A percentile compares a stretch with the other conserved stretches of the same genome.
phyloP scores from a whole-genome alignment of 2,329 filamentous ascomycete genomes.

The Ceratocystis destructans region DNA sequence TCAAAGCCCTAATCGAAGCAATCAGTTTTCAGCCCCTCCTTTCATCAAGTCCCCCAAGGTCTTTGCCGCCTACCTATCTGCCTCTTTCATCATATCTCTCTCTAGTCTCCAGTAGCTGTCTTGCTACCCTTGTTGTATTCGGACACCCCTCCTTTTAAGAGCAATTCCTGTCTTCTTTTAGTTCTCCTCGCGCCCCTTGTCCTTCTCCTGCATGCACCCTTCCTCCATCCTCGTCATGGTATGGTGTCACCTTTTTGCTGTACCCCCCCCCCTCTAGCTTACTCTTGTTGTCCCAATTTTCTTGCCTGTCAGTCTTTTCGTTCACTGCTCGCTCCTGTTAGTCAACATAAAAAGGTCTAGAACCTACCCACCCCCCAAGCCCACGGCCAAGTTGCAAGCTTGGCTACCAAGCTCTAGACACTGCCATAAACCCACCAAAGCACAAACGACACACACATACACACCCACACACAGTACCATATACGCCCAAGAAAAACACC shows the following conservation, averaged over 20 bases:
- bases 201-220: neutral
- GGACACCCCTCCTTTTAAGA: neutral
- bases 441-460: neutral
- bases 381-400: neutral
- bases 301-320: neutral
- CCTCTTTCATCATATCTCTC: neutral
- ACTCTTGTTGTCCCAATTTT: neutral
- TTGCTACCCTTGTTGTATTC: neutral
- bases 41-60: neutral
- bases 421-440: neutral
- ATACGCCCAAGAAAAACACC: neutral
- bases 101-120: neutral
- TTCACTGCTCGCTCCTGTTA: neutral
- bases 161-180: neutral
- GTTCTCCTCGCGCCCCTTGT: neutral
- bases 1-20: neutral
- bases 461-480: neutral
- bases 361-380: neutral
- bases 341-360: neutral
- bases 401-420: neutral
- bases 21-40: neutral
- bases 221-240: neutral
- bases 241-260: neutral
- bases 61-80: neutral
- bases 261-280: neutral